Evolutionary conservation across 441 rosid species (phyloP), one percentile per base, ranked within the genome.

Genomic region (Lepidium campestre): DNA sequence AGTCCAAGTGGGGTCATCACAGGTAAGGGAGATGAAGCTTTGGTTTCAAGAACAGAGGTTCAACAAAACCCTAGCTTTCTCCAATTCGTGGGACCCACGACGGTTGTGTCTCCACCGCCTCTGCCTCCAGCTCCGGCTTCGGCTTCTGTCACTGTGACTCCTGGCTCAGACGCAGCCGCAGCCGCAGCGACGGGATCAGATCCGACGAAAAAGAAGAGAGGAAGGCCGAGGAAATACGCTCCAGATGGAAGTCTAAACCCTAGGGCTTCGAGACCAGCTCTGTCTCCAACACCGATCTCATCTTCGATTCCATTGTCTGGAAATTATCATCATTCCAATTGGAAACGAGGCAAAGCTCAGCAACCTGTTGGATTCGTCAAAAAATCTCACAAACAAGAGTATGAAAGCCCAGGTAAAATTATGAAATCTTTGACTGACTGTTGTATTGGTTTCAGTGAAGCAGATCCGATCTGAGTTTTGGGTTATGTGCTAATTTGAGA

Each of bases 281-380:
- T 87, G 29, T 87, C 90, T 11, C 88, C 93, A 17, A 87, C 82
- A 75, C 90, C 93, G 14, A 83, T 87, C 70, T 87, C 93, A 4
- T 73, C 93, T 3, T 87, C 93, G 41, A 75, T 89, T 73, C 97
- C 97, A 5, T 66, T 89, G 49, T 29, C 83, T 0, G 93, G 88
- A 47, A 90, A 84, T 6, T 80, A 62, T 68, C 67, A 72, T 14
- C 69, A 45, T 10, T 72, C 91, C 6, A 57, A 77, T 5, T 87
- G 92, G 96, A 85, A 88, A 73, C 82, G 79, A 27, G 89, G 90
- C 42, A 86, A 79, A 77, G 84, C 62, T 42, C 66, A 68, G 76
- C 75, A 62, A 0, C 78, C 85, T 44, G 22, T 59, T 36, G 95
- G 83, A 18, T 57, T 77, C 9, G 52, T 76, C 57, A 86, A 87